Evolutionary conservation across 2,329 filamentous ascomycete genomes (phyloP), one percentile per base, ranked within the genome.

Genomic region (Mycocentrospora acerina): DNA sequence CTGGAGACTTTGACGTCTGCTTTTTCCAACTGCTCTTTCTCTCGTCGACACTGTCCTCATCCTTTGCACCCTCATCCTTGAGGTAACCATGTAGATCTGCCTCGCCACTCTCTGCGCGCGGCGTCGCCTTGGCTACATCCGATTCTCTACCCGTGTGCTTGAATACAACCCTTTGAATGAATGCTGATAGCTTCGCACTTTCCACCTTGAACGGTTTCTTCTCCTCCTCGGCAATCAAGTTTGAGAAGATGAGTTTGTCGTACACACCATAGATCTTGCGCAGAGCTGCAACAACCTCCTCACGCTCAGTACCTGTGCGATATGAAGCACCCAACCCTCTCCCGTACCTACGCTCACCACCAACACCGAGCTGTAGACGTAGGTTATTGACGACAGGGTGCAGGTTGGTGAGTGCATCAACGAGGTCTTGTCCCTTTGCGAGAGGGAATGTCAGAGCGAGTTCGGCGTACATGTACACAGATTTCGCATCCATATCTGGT

Each of bases 401-500:
- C 3, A 67, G 52, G 11, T 46, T 33, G 6, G 52, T 52, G 10
- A 67, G 53, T 8, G 62, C 59, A 24, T 60, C 46, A 9, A 64
- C 27, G 12, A 61, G 44, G 36, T 63, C 57, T n/a, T 53, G 35
- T 8, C 55, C 62, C 24, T 50, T 64, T 22, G 55, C 59, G 4
- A 57, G 42, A 2, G 64, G 62, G 17, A 61, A 63, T 0, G 24
- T 37, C 12, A 46, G 28, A 9, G 53, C 60, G 16, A 67, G 53
- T 2, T 60, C 55, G 17, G 60, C 60, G 33, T 63, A 67, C 53
- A 57, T 59, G 24, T 37, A 37, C 11, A 57, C 54, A 5, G 53
- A 43, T 35, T 61, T 65, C 3, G 58, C 17, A 35, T 67, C 63
- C 7, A 44, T 54, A 30, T 67, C 59, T 25, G 57, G 55, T 8